Conservation (phyloP, 352 stramenopile genomes). For the Pythium chondricola region DNA sequence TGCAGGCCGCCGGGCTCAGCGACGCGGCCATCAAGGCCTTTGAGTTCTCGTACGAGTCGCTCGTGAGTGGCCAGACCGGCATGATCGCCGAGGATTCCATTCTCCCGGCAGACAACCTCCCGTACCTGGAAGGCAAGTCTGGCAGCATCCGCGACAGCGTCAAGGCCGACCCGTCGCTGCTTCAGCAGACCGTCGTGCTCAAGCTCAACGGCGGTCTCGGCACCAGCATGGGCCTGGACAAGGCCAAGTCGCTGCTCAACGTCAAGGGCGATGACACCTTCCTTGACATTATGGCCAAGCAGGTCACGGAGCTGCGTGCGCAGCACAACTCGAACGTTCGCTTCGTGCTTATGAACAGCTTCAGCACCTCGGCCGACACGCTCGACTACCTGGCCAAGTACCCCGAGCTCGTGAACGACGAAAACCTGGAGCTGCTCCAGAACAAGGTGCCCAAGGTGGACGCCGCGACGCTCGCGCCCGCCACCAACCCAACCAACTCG, state of each 20-base stretch:
- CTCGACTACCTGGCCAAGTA: constrained; percentile 87
- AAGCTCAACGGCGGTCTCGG: constrained; percentile 85
- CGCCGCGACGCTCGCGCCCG: constrained; percentile 75
- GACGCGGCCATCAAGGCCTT: constrained; percentile 96
- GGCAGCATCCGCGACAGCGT: constrained; percentile 72
- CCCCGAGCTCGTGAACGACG: constrained; percentile 88
- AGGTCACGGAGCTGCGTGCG: constrained; percentile 92
- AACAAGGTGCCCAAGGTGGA: constrained; percentile 98
- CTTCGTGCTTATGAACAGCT: constrained; percentile 89
- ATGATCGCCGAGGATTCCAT: constrained; percentile 97
- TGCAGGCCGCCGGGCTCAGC: constrained; percentile 93
- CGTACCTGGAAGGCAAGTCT: constrained; percentile 75
- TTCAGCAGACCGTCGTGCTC: constrained; percentile 84
- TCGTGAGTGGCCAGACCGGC: constrained; percentile 91
- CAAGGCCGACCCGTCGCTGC: constrained; percentile 55
- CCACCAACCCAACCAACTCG: constrained; percentile 46
- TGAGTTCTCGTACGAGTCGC: constrained; percentile 95
- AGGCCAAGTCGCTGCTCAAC: constrained; percentile 92
- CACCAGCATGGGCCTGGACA: constrained; percentile 92
- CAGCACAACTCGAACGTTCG: constrained; percentile 90
- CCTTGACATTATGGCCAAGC: constrained; percentile 86
- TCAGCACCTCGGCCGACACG: constrained; percentile 82
- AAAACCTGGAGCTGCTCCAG: constrained; percentile 96
- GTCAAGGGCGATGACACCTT: constrained; percentile 95
- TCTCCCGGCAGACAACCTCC: constrained; percentile 67